Evolutionary conservation across 495 filamentous ascomycete genomes (phyloP).

Genomic region (Aspergillus funiculosus): DNA sequence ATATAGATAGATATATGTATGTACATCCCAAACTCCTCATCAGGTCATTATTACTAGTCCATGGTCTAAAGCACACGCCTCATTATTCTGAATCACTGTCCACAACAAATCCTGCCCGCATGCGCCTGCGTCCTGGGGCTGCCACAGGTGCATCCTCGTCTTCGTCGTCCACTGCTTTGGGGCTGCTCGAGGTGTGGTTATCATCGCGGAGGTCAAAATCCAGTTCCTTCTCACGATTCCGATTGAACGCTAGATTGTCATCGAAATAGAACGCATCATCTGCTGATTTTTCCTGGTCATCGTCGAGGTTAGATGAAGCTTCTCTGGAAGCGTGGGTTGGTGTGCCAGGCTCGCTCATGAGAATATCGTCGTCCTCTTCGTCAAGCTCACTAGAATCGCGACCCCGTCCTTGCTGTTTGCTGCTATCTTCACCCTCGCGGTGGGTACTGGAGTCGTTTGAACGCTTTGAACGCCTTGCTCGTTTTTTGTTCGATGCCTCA

Average conservation of each 20-base stretch:
- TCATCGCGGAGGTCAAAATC: slow-evolving; percentile 13
- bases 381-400: slow-evolving; percentile 19
- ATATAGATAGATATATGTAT: too few relatives aligned
- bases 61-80: too few relatives aligned
- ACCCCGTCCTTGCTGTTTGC: slow-evolving; percentile 34
- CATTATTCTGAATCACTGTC: slow-evolving; percentile 48
- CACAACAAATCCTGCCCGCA: slow-evolving; percentile 43
- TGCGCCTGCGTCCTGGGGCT: slow-evolving; percentile 30
- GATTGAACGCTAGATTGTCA: slow-evolving; percentile 35
- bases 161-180: slow-evolving; percentile 14
- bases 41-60: slow-evolving; percentile 21
- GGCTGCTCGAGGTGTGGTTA: slow-evolving; percentile 1
- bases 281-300: slow-evolving; percentile 22
- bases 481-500: slow-evolving; percentile 21
- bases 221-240: slow-evolving; percentile 20
- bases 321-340: slow-evolving; percentile 13
- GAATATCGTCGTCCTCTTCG: slow-evolving; percentile 29
- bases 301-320: slow-evolving; percentile 19
- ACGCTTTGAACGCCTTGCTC: slow-evolving; percentile 28
- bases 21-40: slow-evolving; percentile 33
- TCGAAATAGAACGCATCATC: slow-evolving; percentile 37
- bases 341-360: slow-evolving; percentile 30
- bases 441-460: slow-evolving; percentile 24
- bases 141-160: slow-evolving; percentile 31
- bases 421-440: slow-evolving; percentile 14